Percentiles rank a stretch among this genome's conserved stretches.
phyloP scores from a whole-genome alignment of 108 stramenopile genomes.

The Discostella pseudostelligera region DNA sequence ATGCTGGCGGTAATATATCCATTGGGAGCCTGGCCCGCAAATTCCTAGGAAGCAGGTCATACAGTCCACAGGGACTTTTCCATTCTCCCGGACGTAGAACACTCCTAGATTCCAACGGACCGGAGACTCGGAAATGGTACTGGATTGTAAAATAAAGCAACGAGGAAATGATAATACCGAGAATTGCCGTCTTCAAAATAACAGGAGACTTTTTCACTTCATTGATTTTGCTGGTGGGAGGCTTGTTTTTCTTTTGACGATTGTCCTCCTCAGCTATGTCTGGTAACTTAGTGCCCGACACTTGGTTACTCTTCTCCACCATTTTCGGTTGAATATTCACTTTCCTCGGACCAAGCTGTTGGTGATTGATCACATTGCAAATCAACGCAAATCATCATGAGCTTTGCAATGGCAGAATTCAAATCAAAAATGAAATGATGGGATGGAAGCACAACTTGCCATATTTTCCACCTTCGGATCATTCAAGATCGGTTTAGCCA shows the following conservation, averaged over 20 bases:
- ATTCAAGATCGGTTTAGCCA: constrained; percentile 72
- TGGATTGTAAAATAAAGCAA: constrained; percentile 12
- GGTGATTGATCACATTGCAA: neutral
- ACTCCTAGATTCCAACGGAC: constrained; percentile 15
- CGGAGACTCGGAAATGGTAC: constrained; percentile 21
- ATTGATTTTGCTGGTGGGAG: neutral
- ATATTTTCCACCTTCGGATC: constrained; percentile 70
- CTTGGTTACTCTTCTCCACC: neutral
- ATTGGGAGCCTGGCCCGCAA: neutral
- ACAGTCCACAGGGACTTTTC: constrained; percentile 40
- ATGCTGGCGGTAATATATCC: constrained; percentile 5
- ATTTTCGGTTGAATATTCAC: constrained; percentile 17
- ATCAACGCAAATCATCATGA: neutral
- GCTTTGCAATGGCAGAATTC: neutral
- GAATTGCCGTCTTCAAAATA: constrained; percentile 6
- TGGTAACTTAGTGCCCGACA: constrained; percentile 8
- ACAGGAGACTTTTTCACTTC: constrained; percentile 9
- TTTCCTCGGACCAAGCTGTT: constrained; percentile 22
- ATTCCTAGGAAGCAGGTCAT: constrained; percentile 27
- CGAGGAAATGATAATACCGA: constrained; percentile 9
- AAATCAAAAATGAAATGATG: neutral
- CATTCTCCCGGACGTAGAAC: constrained; percentile 32
- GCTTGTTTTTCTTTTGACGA: neutral
- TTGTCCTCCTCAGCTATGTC: constrained; percentile 15
- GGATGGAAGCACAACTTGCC: constrained; percentile 45